Conservation (phyloP, 495 filamentous ascomycete genomes). For the Tuber magnatum region DNA sequence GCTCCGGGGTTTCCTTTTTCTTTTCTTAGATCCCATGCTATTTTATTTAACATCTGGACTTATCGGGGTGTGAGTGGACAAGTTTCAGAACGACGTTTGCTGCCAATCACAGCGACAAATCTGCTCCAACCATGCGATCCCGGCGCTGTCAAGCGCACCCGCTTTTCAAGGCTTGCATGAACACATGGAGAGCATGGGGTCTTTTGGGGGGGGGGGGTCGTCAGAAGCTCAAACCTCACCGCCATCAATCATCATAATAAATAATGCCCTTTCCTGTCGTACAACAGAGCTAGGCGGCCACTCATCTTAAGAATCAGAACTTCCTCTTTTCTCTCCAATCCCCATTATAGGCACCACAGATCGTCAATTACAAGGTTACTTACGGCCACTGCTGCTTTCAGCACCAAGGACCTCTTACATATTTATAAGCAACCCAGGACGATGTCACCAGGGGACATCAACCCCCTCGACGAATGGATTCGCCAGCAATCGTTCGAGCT, state of each 20-base stretch:
- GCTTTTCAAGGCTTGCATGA: background rate
- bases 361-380: background rate
- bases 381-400: background rate
- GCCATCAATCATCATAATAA: background rate
- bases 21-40: background rate
- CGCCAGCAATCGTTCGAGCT: constrained; percentile 22
- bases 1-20: background rate
- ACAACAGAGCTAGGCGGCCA: background rate
- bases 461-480: constrained; percentile 28
- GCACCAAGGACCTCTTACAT: background rate
- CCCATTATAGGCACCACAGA: background rate
- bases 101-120: background rate
- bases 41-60: background rate
- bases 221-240: background rate
- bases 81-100: background rate
- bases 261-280: background rate
- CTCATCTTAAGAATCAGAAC: background rate
- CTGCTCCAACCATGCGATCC: background rate
- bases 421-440: background rate
- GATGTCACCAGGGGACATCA: constrained; percentile 2
- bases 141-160: background rate
- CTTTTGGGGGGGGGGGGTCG: background rate
- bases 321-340: constrained; percentile 3
- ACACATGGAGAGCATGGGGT: background rate
- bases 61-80: background rate